Base-by-base conservation (phyloP, 1,284 basidiomycete species). In the Cryptococcus neoformans region DNA sequence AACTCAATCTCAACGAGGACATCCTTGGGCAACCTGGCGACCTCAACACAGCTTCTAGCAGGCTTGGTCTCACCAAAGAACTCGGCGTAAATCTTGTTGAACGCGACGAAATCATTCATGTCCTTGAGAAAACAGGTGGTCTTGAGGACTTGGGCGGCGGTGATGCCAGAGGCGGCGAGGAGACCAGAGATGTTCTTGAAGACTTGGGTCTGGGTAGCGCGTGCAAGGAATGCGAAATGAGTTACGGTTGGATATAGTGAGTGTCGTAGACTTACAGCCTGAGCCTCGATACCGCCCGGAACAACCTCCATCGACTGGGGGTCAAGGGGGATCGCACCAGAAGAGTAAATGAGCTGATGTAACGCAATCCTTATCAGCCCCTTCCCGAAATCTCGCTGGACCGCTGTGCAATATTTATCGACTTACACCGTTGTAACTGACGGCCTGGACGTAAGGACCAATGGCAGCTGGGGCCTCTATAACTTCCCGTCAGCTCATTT, bases 1-100 rank as follows among this genome's bases (percentile, higher is more conserved):
- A 74, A 73, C 80, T 98, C 94, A 62, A 98, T 85, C 82, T 99
- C 95, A 54, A 97, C 88, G 40, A 94, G 81, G 11, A 87, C 89
- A 66, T 87, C 86, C 73, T 85, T 84, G 38, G 89, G 89, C 41
- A 91, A 81, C 42, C 86, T 81, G 12, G 88, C 83, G 34, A 88
- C 91, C 81, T 92, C 89, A 51, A 95, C 90, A 52, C 89, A 87
- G 21, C 91, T 93, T 59, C 95, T 83, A 1, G 95, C 92, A 50
- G 95, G 95, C 79, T 91, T 93, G 81, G 93, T 89, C 52, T 85
- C 81, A n/a, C 88, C 90, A 74, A 94, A 95, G 78, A 88, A 87
- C 54, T 83, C 80, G 48, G 83, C 83, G 75, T 93, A 93, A 44
- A 75, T 62, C 58, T 68, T 71, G 76, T 98, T 99, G 74, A 97